Evolutionary conservation across 148 eudicot species (phyloP).

Genomic region (Tetragonia tetragonoides): DNA sequence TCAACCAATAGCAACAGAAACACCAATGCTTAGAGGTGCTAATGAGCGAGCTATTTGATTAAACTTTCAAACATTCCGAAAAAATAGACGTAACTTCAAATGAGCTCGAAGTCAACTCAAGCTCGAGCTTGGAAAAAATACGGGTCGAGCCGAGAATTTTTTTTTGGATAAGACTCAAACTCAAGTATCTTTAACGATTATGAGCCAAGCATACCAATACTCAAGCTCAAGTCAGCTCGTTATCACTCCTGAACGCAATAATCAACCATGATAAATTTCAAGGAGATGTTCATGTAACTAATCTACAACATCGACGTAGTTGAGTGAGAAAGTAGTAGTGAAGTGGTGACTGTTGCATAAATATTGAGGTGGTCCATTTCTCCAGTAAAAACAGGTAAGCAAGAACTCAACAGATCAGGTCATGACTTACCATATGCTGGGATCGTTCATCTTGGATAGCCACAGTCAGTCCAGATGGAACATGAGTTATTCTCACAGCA

Average conservation of each 20-base stretch:
- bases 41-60: too few relatives aligned
- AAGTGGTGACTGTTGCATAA: neutral
- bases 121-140: too few relatives aligned
- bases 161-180: too few relatives aligned
- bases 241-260: neutral
- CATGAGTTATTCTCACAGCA: constrained; percentile 89
- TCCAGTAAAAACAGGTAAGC: neutral
- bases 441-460: constrained; percentile 94
- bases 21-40: too few relatives aligned
- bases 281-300: neutral
- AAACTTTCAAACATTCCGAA: too few relatives aligned
- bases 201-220: too few relatives aligned
- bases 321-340: neutral
- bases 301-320: neutral
- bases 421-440: constrained; percentile 64
- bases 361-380: neutral
- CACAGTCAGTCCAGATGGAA: constrained; percentile 74
- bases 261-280: neutral
- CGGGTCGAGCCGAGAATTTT: too few relatives aligned
- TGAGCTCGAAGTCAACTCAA: too few relatives aligned
- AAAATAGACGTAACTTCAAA: too few relatives aligned
- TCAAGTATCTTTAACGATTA: too few relatives aligned
- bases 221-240: too few relatives aligned
- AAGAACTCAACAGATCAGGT: neutral
- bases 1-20: too few relatives aligned